Evolutionary conservation across 129 eudicot species (phyloP).

Genomic region (sunflower (Helianthus annuus)): HanXRQr2.0-SUNRISE NC_035437.2:12141334-12141833

Average conservation of each 20-base stretch:
- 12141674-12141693: slow-evolving; percentile 70
- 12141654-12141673: slow-evolving; percentile 70
- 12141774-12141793: slow-evolving; percentile 66
- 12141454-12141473: not conserved
- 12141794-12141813: no score
- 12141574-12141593: not conserved
- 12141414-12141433: not conserved
- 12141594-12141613: not conserved
- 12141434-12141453: not conserved
- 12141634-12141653: not conserved
- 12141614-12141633: not conserved
- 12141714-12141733: slow-evolving; percentile 77
- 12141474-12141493: not conserved
- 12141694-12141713: slow-evolving; percentile 62
- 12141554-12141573: not conserved
- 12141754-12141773: slow-evolving; percentile 60
- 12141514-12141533: not conserved
- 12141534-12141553: no score
- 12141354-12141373: not conserved
- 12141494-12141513: not conserved
- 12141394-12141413: not conserved
- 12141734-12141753: slow-evolving; percentile 73
- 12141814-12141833: slow-evolving; percentile 67
- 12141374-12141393: not conserved
- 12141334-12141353: not conserved